Evolutionary conservation across 805 yeast species (phyloP), one percentile per base, ranked within the genome.

Genomic region (Wickerhamiella domercqiae): DNA sequence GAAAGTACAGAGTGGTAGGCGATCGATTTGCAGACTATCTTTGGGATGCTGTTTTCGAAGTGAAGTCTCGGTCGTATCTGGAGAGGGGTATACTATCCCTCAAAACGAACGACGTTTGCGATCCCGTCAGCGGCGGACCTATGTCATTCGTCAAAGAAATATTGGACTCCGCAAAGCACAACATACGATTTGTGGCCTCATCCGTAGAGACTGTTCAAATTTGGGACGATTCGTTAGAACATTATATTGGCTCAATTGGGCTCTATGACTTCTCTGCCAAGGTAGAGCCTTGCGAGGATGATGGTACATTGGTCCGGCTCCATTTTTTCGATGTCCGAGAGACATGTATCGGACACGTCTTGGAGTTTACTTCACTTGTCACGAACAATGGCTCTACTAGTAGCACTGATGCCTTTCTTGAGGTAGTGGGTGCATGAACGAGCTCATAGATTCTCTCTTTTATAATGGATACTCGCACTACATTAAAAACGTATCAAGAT

Each of bases 11-110:
- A 17, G 18, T 33, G 7, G 14, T 17, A 2, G 2, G 14, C 2
- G 18, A 16, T 1, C n/a, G 7, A 6, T 46, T 46, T 16, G 29
- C 18, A 5, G 29, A 19, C 14, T 46, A 46, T 28, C 17, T 24
- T n/a, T 46, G 49, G 49, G 49, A 46, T 25, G 46, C 41, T 1
- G 30, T 38, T 4, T 14, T 45, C n/a, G 20, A 39, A 1, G 39
- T 46, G 3, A 7, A 36, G 9, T 33, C 46, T 1, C 41, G 49
- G 5, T 34, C 41, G 14, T 46, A 46, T 28, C 32, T 46, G 7
- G 49, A 46, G 34, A 28, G 22, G 13, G 46, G 44, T 20, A 37
- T 37, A 1, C 29, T 46, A 2, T 32, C 25, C 20, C 25, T 15
- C 14, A 39, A 40, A 19, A 44, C 46, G 17, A 39, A 32, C 18